Percentiles rank a stretch among this genome's conserved stretches.
These are phyloP conservation scores for Pythium periplocum DNA, from an alignment of 352 stramenopile species.

Conservation along the genomic window DNA sequence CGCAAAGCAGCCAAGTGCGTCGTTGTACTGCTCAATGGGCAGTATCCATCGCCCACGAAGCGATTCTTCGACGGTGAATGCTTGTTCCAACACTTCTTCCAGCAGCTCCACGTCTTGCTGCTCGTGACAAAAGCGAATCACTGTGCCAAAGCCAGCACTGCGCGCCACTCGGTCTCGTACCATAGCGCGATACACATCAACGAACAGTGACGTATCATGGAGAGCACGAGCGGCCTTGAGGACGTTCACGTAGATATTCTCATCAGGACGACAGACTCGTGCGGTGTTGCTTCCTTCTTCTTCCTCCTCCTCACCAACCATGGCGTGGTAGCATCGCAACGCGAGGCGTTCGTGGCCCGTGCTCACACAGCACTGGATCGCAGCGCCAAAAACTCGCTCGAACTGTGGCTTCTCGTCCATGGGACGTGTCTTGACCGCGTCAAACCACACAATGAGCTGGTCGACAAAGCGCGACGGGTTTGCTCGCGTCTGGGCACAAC, in stretches of 20 bases:
- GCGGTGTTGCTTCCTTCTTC: slow-evolving; percentile 3
- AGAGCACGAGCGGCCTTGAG: slow-evolving; percentile 44
- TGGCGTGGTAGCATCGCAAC: slow-evolving; percentile 41
- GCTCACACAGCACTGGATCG: slow-evolving; percentile 32
- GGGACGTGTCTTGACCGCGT: slow-evolving; percentile 1
- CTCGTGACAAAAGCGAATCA: slow-evolving; percentile 58
- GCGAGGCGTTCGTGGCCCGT: neutral
- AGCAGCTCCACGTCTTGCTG: slow-evolving; percentile 44
- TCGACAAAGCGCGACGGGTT: slow-evolving; percentile 11
- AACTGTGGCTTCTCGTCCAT: slow-evolving; percentile 21
- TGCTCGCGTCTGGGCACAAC: slow-evolving; percentile 14
- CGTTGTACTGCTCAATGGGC: slow-evolving; percentile 69
- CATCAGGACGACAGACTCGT: slow-evolving; percentile 27
- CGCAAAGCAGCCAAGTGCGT: slow-evolving; percentile 65
- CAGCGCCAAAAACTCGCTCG: slow-evolving; percentile 53
- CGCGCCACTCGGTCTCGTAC: slow-evolving; percentile 35
- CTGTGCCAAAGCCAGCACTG: slow-evolving; percentile 57
- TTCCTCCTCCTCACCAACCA: slow-evolving; percentile 19
- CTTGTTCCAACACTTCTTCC: slow-evolving; percentile 53
- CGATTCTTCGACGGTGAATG: slow-evolving; percentile 38
- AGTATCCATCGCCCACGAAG: slow-evolving; percentile 45
- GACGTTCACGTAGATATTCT: slow-evolving; percentile 79
- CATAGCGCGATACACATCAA: slow-evolving; percentile 55
- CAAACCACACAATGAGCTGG: slow-evolving; percentile 37
- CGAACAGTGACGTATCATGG: slow-evolving; percentile 35